Conservation (phyloP, 257 asterid species). For the Rehmannia glutinosa region DNA sequence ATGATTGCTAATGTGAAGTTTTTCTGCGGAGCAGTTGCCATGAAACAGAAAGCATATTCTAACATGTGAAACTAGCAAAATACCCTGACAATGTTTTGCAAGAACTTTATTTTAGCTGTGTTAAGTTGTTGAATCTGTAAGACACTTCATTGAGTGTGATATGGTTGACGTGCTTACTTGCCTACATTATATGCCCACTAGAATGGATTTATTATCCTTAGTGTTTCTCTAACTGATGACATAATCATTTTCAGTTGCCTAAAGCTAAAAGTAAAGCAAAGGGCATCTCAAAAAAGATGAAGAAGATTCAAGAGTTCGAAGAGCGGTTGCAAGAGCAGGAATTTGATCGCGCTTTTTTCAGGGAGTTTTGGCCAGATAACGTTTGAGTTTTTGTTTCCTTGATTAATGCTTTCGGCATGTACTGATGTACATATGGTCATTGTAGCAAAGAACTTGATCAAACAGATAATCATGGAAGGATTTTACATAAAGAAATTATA, state of each 20-base stretch:
- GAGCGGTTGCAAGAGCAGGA: constrained; percentile 66
- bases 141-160: not conserved
- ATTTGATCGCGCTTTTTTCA: constrained; percentile 65
- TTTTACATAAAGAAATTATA: no score
- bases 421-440: constrained; percentile 14
- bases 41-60: not conserved
- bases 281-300: constrained; percentile 59
- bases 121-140: not conserved
- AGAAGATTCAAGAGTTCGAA: constrained; percentile 66
- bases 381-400: constrained; percentile 36
- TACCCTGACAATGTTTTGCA: not conserved
- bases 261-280: constrained; percentile 36
- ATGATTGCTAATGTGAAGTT: not conserved
- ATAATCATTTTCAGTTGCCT: constrained; percentile 29
- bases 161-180: not conserved
- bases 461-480: no score
- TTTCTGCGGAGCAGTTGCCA: not conserved
- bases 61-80: not conserved
- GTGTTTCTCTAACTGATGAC: not conserved
- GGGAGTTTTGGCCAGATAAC: constrained; percentile 96
- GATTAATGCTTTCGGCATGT: not conserved
- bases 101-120: not conserved
- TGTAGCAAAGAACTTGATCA: not conserved
- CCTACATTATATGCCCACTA: not conserved
- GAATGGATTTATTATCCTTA: not conserved